Evolutionary conservation across 2,329 filamentous ascomycete genomes (phyloP), one percentile per base, ranked within the genome.

Genomic region (Trichoderma sp.): DNA sequence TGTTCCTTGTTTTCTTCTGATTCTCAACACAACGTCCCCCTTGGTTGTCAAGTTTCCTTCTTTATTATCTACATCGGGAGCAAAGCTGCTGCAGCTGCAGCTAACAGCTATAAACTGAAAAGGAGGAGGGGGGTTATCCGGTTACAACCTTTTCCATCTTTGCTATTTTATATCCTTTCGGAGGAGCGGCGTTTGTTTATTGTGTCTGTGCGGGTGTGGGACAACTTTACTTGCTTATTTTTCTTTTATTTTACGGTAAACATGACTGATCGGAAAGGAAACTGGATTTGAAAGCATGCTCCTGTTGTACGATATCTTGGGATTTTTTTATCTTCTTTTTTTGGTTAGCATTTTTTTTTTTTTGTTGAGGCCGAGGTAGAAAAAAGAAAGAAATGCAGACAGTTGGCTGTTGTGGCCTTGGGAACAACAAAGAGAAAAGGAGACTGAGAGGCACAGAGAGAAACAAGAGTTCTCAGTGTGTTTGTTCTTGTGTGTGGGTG

Each of bases 281-380:
- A 49, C 63, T 67, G 63, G 63, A 67, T 67, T 56, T 63, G 43
- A 65, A 64, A 74, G 72, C 73, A 72, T 71, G 72, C 73, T 72
- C 74, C 75, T 68, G 71, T 74, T 77, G 76, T 77, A 77, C 72
- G 73, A 77, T 77, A 77, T 70, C 61, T 69, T 70, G 74, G 70
- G 27, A 35, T 14, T 5, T 35, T 35, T 35, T 35, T 35, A 27
- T 35, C 11, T 35, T 35, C 4, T 43, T 43, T 19, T 40, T 19
- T 57, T 65, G 52, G 53, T 31, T 72, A 72, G 74, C 75, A 74
- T 72, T 73, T 59, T 73, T 56, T 27, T 73, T 59, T 73, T 56
- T 59, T 35, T 35, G 33, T 35, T 61, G 72, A 73, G 60, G 67
- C 70, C 27, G 14, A 52, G 27, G 63, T 59, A 37, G 21, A 35